These are phyloP conservation scores for Sphaerosporella brunnea DNA, from an alignment of 495 filamentous ascomycete genomes.

Conservation along the genomic window DNA sequence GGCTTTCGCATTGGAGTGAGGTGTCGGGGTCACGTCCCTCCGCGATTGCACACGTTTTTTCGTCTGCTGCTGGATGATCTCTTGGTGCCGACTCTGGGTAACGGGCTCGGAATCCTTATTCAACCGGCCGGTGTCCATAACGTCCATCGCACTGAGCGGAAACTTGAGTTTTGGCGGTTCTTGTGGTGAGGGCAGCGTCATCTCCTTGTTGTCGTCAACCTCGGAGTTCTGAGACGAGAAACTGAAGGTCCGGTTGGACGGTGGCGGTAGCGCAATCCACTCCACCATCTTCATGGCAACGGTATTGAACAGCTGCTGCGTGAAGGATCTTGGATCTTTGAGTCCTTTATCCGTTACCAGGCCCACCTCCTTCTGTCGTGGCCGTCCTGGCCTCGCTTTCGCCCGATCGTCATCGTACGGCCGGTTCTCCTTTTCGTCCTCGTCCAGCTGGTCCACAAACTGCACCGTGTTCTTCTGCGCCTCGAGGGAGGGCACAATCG, in stretches of 20 bases:
- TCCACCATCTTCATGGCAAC: conserved; percentile 61
- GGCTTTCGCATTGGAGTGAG: conserved; percentile 19
- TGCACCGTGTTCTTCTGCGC: conserved; percentile 6
- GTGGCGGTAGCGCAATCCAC: conserved; percentile 34
- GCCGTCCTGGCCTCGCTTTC: conserved; percentile 13
- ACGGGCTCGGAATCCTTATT: conserved; percentile 20
- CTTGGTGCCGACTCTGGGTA: conserved; percentile 21
- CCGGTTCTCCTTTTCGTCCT: conserved; percentile 9
- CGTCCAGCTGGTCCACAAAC: neutral
- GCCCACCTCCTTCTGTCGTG: conserved; percentile 33
- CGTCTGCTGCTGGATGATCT: conserved; percentile 18
- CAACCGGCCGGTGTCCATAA: conserved; percentile 22
- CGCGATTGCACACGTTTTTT: conserved; percentile 12
- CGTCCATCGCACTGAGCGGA: conserved; percentile 17
- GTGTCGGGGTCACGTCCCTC: conserved; percentile 15
- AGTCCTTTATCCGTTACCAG: conserved; percentile 22
- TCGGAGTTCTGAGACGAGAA: conserved; percentile 11
- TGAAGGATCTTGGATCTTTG: conserved; percentile 74
- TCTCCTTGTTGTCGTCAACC: conserved; percentile 7
- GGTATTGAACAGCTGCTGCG: conserved; percentile 65
- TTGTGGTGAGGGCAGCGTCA: conserved; percentile 14
- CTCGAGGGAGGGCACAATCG: conserved; percentile 27
- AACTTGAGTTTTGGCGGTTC: conserved; percentile 22
- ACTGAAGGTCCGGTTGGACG: conserved; percentile 3
- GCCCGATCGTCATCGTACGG: neutral